A percentile compares a stretch with the other conserved stretches of the same genome.
These are phyloP conservation scores for Arthrobotrys megalospora DNA, from an alignment of 2,329 filamentous ascomycete species.

Conservation along the genomic window DNA sequence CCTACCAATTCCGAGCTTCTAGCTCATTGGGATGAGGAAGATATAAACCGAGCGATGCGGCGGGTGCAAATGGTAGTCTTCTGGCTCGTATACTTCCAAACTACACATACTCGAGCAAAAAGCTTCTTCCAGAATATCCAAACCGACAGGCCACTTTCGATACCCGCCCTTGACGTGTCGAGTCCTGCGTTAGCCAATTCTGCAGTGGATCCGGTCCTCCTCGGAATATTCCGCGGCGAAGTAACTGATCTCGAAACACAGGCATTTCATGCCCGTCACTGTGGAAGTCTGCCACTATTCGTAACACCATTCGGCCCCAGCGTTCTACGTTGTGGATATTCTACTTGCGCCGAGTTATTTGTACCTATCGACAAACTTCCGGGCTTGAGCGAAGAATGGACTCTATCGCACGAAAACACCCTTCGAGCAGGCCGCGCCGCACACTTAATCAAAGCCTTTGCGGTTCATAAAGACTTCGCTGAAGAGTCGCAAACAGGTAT, in stretches of 20 bases:
- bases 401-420: slow-evolving; percentile 62
- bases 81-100: slow-evolving; percentile 65
- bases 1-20: slow-evolving; percentile 11
- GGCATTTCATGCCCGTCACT: slow-evolving; percentile 41
- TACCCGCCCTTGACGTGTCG: slow-evolving; percentile 61
- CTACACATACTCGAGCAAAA: slow-evolving; percentile 65
- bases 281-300: slow-evolving; percentile 62
- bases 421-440: slow-evolving; percentile 5
- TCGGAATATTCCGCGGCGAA: slow-evolving; percentile 64
- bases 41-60: slow-evolving; percentile 56
- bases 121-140: slow-evolving; percentile 65
- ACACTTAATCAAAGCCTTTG: slow-evolving; percentile 7
- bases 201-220: slow-evolving; percentile 61
- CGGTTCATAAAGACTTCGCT: slow-evolving; percentile 58
- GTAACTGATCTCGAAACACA: slow-evolving; percentile 53
- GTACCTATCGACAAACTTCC: slow-evolving; percentile 62
- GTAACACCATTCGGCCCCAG: slow-evolving; percentile 64
- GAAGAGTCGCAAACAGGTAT: slow-evolving; percentile 64
- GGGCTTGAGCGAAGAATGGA: slow-evolving; percentile 63
- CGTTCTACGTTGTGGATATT: slow-evolving; percentile 64
- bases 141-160: slow-evolving; percentile 63
- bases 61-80: slow-evolving; percentile 66
- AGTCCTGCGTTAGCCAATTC: slow-evolving; percentile 60
- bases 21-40: slow-evolving; percentile 15
- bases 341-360: slow-evolving; percentile 62